A percentile compares a stretch with the other conserved stretches of the same genome.
These are phyloP conservation scores for Epichloe sibirici DNA, from an alignment of 2,329 filamentous ascomycete species.

Conservation along the genomic window DNA sequence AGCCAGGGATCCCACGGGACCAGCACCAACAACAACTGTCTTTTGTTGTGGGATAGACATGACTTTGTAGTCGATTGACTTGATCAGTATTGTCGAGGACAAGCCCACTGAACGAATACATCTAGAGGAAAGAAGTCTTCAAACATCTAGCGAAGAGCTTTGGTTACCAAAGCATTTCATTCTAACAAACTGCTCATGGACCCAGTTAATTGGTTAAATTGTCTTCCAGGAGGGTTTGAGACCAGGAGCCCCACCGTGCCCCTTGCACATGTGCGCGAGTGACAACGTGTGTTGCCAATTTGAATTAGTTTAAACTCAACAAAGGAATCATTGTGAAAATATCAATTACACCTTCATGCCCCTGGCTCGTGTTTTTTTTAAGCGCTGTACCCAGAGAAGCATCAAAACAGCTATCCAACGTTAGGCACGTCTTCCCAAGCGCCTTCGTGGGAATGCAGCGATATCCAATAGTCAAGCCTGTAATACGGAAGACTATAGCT, in stretches of 20 bases:
- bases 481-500: no score
- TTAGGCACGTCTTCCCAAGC: no score
- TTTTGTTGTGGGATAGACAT: conserved; percentile 39
- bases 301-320: no score
- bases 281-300: no score
- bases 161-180: not conserved
- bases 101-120: not conserved
- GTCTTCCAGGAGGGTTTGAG: not conserved
- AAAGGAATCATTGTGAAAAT: no score
- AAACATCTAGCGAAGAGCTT: not conserved
- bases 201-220: not conserved
- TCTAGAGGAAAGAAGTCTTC: not conserved
- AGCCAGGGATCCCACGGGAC: conserved; percentile 83
- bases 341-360: no score
- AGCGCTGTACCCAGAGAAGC: no score
- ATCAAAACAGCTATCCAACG: no score
- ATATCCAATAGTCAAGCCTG: no score
- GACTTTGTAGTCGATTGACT: not conserved
- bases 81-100: not conserved
- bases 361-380: no score
- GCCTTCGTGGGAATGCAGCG: no score
- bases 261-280: not conserved
- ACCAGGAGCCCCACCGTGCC: not conserved
- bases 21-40: conserved; percentile 77
- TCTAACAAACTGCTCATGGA: not conserved